These are phyloP conservation scores for Pseudocercospora fijiensis DNA, from an alignment of 2,329 filamentous ascomycete genomes.

Conservation along the genomic window DNA sequence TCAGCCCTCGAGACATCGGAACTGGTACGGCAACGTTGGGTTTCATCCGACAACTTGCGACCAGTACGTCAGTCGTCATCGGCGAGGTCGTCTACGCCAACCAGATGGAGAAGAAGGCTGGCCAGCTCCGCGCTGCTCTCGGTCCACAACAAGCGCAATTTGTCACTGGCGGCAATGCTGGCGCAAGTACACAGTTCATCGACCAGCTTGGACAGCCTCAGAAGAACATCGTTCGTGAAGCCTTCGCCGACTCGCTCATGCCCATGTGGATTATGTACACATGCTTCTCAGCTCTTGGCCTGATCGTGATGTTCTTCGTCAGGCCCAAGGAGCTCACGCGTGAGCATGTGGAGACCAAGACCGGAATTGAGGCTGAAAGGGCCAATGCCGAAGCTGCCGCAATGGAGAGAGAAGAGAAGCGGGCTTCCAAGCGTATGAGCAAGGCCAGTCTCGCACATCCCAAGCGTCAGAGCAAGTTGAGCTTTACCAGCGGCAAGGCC, in stretches of 20 bases:
- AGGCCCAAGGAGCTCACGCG: constrained; percentile 44
- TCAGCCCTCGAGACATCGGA: constrained; percentile 64
- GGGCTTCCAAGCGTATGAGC: constrained; percentile 14
- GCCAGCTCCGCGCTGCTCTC: constrained; percentile 51
- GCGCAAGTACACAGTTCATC: constrained; percentile 61
- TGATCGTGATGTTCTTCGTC: constrained; percentile 44
- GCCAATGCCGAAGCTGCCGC: constrained; percentile 41
- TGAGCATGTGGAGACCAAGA: constrained; percentile 51
- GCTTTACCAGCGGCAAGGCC: background rate
- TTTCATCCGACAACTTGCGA: constrained; percentile 68
- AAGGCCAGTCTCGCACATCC: background rate
- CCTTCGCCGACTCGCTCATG: constrained; percentile 46
- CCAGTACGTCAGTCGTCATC: constrained; percentile 66
- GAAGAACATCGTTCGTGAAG: constrained; percentile 43
- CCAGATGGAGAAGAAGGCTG: constrained; percentile 60
- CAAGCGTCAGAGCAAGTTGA: constrained; percentile 2
- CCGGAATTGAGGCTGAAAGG: constrained; percentile 47
- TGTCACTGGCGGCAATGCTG: constrained; percentile 60
- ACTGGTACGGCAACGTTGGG: constrained; percentile 66
- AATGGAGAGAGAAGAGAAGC: constrained; percentile 33
- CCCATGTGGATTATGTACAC: constrained; percentile 54
- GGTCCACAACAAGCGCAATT: constrained; percentile 51
- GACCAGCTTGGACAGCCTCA: constrained; percentile 51
- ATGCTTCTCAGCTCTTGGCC: constrained; percentile 42
- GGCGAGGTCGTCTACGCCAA: constrained; percentile 81